Evolutionary conservation across 2,329 filamentous ascomycete species (phyloP).

Genomic region (Hypomyces perniciosus): DNA sequence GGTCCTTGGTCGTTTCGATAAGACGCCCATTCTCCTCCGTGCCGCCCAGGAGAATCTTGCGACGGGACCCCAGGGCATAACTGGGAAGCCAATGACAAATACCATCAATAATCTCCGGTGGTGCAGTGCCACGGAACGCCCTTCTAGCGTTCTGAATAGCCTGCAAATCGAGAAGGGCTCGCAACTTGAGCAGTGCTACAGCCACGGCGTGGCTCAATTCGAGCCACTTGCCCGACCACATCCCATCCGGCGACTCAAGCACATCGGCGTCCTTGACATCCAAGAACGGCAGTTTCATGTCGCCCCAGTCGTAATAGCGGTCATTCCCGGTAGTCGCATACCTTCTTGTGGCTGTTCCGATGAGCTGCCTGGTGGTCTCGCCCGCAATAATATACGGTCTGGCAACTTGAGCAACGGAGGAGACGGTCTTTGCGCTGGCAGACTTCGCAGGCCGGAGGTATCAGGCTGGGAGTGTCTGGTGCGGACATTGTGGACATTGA

Average conservation of each 20-base stretch:
- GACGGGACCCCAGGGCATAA: conserved; percentile 1
- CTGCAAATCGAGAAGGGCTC: conserved; percentile 19
- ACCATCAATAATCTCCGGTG: conserved; percentile 18
- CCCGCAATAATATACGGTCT: conserved; percentile 39
- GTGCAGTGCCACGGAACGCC: conserved; percentile 10
- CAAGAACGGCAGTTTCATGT: conserved; percentile 21
- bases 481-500: too few species aligned
- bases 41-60: conserved; percentile 2
- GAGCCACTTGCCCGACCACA: conserved; percentile 6
- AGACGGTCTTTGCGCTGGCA: too few species aligned
- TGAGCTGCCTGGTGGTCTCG: conserved; percentile 36
- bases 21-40: background rate
- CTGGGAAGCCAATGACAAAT: conserved; percentile 16
- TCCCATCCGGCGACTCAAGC: conserved; percentile 27
- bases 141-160: conserved; percentile 13
- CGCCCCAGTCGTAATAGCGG: conserved; percentile 16
- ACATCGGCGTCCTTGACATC: conserved; percentile 33
- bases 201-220: conserved; percentile 13
- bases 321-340: conserved; percentile 17
- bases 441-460: too few species aligned
- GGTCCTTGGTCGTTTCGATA: conserved; percentile 14
- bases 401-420: conserved; percentile 36
- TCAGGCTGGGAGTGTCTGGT: too few species aligned
- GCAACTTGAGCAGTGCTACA: conserved; percentile 20
- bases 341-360: conserved; percentile 31